A percentile compares a stretch with the other conserved stretches of the same genome.
These are phyloP conservation scores for Clarireedia homoeocarpa DNA, from an alignment of 2,329 filamentous ascomycete genomes.

Conservation along the genomic window DNA sequence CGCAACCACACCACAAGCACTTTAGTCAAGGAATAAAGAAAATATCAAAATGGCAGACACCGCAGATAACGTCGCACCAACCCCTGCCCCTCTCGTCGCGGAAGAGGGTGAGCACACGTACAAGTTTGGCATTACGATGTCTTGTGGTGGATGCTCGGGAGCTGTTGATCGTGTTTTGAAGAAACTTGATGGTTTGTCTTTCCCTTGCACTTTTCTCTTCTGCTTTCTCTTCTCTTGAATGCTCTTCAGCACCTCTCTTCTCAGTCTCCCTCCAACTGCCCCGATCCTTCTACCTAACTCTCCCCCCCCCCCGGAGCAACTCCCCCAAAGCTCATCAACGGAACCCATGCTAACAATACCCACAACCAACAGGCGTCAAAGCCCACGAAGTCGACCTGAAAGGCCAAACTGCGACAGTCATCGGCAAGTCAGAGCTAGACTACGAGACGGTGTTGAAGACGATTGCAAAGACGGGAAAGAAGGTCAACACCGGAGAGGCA, in stretches of 20 bases:
- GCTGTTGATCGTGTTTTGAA: constrained; percentile 87
- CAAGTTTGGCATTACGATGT: constrained; percentile 93
- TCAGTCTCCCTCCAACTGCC: background rate
- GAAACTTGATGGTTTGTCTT: constrained; percentile 71
- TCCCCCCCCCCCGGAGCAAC: background rate
- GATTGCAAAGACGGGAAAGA: constrained; percentile 94
- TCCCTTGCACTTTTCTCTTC: background rate
- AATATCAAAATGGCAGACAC: constrained; percentile 6
- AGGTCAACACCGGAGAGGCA: constrained; percentile 68
- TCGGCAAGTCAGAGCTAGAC: constrained; percentile 58
- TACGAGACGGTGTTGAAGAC: constrained; percentile 79
- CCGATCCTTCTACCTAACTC: background rate
- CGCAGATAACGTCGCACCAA: background rate
- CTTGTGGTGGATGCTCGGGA: constrained; percentile 91
- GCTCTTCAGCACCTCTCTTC: background rate
- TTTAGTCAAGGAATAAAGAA: background rate
- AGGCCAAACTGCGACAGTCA: constrained; percentile 71
- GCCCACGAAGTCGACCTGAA: constrained; percentile 83
- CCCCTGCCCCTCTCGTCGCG: constrained; percentile 1
- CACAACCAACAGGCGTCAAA: constrained; percentile 59
- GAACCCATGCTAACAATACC: background rate
- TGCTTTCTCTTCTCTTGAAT: background rate
- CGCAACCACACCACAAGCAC: background rate
- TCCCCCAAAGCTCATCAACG: background rate
- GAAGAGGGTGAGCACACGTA: constrained; percentile 57